A percentile compares a stretch with the other conserved stretches of the same genome.
Evolutionary conservation across 2,329 filamentous ascomycete species (phyloP).

Genomic region (Pseudogymnoascus sp.): DNA sequence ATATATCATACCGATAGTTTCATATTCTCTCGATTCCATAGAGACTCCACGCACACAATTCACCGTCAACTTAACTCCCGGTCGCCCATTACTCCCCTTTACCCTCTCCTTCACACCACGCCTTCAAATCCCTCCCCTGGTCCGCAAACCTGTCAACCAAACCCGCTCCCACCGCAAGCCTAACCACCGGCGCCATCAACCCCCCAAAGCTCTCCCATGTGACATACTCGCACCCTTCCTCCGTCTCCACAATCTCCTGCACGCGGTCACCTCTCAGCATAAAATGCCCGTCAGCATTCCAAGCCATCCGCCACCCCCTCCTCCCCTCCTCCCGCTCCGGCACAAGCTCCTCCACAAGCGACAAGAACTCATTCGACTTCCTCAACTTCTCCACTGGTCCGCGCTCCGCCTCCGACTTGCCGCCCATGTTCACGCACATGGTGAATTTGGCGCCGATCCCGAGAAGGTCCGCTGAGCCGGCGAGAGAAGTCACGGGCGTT

Average conservation of each 20-base stretch:
- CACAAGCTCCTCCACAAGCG: background rate
- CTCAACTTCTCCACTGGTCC: constrained; percentile 9
- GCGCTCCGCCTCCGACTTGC: constrained; percentile 13
- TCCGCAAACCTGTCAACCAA: constrained; percentile 32
- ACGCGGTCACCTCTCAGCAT: constrained; percentile 35
- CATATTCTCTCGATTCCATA: background rate
- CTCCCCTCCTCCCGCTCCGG: constrained; percentile 20
- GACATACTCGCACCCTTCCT: constrained; percentile 33
- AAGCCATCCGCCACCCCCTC: constrained; percentile 34
- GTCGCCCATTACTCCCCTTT: background rate
- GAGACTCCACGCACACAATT: background rate
- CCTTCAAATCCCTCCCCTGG: constrained; percentile 36
- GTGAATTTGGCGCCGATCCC: constrained; percentile 16
- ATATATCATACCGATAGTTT: background rate
- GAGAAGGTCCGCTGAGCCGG: constrained; percentile 10
- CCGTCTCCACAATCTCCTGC: constrained; percentile 38
- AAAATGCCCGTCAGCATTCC: constrained; percentile 30
- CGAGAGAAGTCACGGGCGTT: background rate
- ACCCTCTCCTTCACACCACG: constrained; percentile 16
- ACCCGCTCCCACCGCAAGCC: constrained; percentile 26
- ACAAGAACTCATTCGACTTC: background rate
- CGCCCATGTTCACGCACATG: constrained; percentile 21
- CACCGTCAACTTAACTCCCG: background rate
- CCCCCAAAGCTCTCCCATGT: constrained; percentile 43
- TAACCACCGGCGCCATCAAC: constrained; percentile 30